These are phyloP conservation scores for Favolaschia claudopus DNA, from an alignment of 768 basidiomycete genomes.

Conservation along the genomic window DNA sequence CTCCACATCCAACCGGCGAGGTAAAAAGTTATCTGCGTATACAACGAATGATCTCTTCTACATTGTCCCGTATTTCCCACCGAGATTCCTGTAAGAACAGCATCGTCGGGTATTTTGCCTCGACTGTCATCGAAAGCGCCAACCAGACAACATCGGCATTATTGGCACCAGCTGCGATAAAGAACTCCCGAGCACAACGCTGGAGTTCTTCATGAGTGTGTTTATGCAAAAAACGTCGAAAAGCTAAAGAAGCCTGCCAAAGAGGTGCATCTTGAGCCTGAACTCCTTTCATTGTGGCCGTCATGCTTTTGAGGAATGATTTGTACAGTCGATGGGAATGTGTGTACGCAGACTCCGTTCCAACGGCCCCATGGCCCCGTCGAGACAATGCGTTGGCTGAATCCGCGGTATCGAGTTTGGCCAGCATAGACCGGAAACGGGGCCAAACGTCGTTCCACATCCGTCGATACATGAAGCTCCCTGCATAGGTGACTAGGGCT, in stretches of 20 bases:
- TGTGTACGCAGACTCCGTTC: slow-evolving; percentile 78
- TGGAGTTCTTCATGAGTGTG: slow-evolving; percentile 81
- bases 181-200: slow-evolving; percentile 67
- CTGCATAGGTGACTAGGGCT: slow-evolving; percentile 70
- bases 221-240: slow-evolving; percentile 77
- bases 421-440: slow-evolving; percentile 68
- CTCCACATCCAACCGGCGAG: background rate
- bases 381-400: slow-evolving; percentile 69
- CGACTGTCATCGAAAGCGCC: slow-evolving; percentile 64
- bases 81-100: slow-evolving; percentile 59
- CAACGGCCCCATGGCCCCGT: slow-evolving; percentile 56
- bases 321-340: slow-evolving; percentile 82
- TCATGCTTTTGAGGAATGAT: slow-evolving; percentile 80
- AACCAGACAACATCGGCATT: slow-evolving; percentile 91
- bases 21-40: slow-evolving; percentile 3
- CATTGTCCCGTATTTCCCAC: slow-evolving; percentile 69
- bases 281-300: slow-evolving; percentile 68
- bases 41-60: slow-evolving; percentile 39
- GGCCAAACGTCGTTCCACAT: slow-evolving; percentile 97
- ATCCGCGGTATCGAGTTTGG: slow-evolving; percentile 68
- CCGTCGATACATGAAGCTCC: slow-evolving; percentile 84
- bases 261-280: slow-evolving; percentile 71
- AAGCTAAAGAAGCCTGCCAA: slow-evolving; percentile 84
- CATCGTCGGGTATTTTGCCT: slow-evolving; percentile 48
- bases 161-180: slow-evolving; percentile 59